Evolutionary conservation across 148 eudicot species (phyloP).

Genomic region (Chenopodium formosanum): DNA sequence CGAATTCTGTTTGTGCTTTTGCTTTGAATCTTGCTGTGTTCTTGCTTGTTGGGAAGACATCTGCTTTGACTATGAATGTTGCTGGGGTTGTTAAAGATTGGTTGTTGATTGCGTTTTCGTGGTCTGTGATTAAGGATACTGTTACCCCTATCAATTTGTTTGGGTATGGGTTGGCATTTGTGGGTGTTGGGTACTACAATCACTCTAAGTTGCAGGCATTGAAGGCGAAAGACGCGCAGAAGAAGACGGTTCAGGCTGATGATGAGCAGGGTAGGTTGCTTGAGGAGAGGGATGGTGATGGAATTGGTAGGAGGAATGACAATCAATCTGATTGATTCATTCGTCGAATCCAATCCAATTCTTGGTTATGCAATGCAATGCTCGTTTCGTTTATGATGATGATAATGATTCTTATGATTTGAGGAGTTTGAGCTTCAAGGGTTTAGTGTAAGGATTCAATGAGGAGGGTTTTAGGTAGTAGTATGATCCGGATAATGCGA

Average conservation of each 20-base stretch:
- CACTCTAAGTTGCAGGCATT: slow-evolving; percentile 59
- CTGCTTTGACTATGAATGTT: slow-evolving; percentile 80
- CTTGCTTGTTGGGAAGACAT: slow-evolving; percentile 66
- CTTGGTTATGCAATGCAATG: not conserved
- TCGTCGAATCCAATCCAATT: too few relatives aligned
- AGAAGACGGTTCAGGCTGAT: slow-evolving; percentile 46
- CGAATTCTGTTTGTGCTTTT: slow-evolving; percentile 66
- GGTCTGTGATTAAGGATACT: slow-evolving; percentile 76
- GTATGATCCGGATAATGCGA: slow-evolving; percentile 23
- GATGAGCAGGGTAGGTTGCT: slow-evolving; percentile 53
- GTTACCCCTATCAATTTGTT: slow-evolving; percentile 60
- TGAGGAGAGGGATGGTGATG: slow-evolving; percentile 46
- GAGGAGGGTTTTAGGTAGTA: slow-evolving; percentile 14
- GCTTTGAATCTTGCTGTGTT: slow-evolving; percentile 73
- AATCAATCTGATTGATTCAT: slow-evolving; percentile 26
- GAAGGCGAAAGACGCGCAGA: slow-evolving; percentile 61
- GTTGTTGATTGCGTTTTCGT: slow-evolving; percentile 74
- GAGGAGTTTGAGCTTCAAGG: slow-evolving; percentile 16
- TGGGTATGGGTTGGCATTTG: slow-evolving; percentile 60
- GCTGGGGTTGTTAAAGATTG: slow-evolving; percentile 84
- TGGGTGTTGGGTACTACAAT: slow-evolving; percentile 68
- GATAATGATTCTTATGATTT: not conserved
- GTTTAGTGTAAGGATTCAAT: slow-evolving; percentile 11
- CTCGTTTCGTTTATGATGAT: not conserved
- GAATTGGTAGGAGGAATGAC: slow-evolving; percentile 35